Evolutionary conservation across 441 rosid genomes (phyloP).

Genomic region (Adansonia grandidieri): DNA sequence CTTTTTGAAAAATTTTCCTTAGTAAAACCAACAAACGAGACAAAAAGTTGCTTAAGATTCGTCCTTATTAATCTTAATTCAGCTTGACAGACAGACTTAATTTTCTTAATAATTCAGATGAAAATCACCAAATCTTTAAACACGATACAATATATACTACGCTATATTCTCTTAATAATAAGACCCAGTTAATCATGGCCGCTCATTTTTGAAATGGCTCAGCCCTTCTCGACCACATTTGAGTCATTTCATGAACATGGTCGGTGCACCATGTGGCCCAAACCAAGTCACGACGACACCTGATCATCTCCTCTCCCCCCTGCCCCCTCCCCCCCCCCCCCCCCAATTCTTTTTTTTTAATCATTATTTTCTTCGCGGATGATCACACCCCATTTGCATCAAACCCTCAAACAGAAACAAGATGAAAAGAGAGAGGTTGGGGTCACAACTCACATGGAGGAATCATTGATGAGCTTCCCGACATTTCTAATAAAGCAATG

Average conservation of each 20-base stretch:
- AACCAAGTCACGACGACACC: not conserved
- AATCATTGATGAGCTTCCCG: slow-evolving; percentile 57
- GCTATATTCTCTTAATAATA: not conserved
- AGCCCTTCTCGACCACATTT: not conserved
- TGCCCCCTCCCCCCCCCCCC: no score
- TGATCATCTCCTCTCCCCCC: not conserved
- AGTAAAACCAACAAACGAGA: slow-evolving; percentile 12
- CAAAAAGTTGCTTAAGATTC: slow-evolving; percentile 31
- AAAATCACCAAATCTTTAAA: not conserved
- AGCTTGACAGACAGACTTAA: not conserved
- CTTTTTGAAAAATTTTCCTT: slow-evolving; percentile 15
- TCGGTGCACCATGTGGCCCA: slow-evolving; percentile 56
- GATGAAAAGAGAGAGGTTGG: not conserved
- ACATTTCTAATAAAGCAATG: slow-evolving; percentile 48
- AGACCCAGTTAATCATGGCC: slow-evolving; percentile 29
- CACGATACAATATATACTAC: not conserved
- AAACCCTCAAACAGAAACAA: not conserved
- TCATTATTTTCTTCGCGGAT: slow-evolving; percentile 17
- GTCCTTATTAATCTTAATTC: slow-evolving; percentile 15
- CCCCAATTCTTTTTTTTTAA: not conserved
- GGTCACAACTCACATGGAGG: slow-evolving; percentile 40
- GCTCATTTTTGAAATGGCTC: slow-evolving; percentile 25
- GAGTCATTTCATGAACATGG: slow-evolving; percentile 29
- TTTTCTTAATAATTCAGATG: not conserved
- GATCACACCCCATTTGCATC: slow-evolving; percentile 10